These are phyloP conservation scores for Dillenia suffruticosa DNA, from an alignment of 164 flowering plant genomes.

Conservation along the genomic window DNA sequence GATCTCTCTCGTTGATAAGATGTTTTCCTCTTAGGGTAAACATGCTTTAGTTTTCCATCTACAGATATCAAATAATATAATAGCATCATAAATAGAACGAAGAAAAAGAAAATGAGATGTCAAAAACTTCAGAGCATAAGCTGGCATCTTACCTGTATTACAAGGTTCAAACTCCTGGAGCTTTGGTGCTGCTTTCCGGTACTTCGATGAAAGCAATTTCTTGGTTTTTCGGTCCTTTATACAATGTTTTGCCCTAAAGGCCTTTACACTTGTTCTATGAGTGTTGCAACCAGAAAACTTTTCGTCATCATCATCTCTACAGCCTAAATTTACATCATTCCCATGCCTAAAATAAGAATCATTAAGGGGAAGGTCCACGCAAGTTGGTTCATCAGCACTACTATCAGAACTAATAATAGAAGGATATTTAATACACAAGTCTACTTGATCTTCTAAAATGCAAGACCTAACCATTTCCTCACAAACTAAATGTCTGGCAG, in stretches of 20 bases:
- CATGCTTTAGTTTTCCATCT: slow-evolving; percentile 45
- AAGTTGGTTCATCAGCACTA: slow-evolving; percentile 29
- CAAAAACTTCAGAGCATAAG: not conserved
- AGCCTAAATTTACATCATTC: slow-evolving; percentile 58
- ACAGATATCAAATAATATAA: slow-evolving; percentile 15
- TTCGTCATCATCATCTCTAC: slow-evolving; percentile 88
- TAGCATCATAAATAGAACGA: not conserved
- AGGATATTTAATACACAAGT: slow-evolving; percentile 40
- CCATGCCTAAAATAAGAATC: slow-evolving; percentile 28
- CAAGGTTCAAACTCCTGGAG: slow-evolving; percentile 40
- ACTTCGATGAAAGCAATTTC: slow-evolving; percentile 60
- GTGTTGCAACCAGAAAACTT: slow-evolving; percentile 73
- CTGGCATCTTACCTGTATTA: slow-evolving; percentile 38
- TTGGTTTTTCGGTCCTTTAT: slow-evolving; percentile 57
- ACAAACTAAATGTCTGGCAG: slow-evolving; percentile 15
- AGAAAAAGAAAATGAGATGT: not conserved
- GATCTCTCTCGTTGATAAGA: slow-evolving; percentile 56
- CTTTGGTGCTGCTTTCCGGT: slow-evolving; percentile 53
- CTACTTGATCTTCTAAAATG: slow-evolving; percentile 27
- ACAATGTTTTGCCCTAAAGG: slow-evolving; percentile 38
- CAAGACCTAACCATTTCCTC: slow-evolving; percentile 20
- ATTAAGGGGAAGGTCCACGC: slow-evolving; percentile 26
- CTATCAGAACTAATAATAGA: slow-evolving; percentile 44
- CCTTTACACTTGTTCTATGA: slow-evolving; percentile 43
- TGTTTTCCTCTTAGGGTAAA: slow-evolving; percentile 39